phyloP scores from a whole-genome alignment of 2,329 filamentous ascomycete genomes.

The Fusarium ambrosium region DNA sequence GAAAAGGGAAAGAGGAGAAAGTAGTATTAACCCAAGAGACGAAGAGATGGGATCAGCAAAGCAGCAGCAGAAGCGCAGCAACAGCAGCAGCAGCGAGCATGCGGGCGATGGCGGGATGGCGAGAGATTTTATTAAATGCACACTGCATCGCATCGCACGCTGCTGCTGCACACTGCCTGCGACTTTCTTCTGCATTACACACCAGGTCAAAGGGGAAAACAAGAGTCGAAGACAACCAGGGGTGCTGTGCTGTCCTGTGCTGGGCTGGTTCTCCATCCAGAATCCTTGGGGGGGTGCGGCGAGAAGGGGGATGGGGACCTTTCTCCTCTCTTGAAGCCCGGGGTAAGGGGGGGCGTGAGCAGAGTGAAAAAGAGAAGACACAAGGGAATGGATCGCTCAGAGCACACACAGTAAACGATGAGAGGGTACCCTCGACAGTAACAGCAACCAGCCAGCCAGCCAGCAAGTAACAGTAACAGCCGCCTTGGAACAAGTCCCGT shows the following conservation, averaged over 20 bases:
- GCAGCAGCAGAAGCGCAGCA: constrained; percentile 16
- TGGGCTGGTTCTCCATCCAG: background rate
- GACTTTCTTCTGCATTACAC: background rate
- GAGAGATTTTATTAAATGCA: constrained; percentile 41
- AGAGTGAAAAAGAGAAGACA: background rate
- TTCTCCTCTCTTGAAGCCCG: background rate
- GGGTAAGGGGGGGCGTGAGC: constrained; percentile 20
- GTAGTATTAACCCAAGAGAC: constrained; percentile 26
- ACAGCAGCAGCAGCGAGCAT: constrained; percentile 21
- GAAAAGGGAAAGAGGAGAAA: constrained; percentile 20
- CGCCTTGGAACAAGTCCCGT: constrained; percentile 8
- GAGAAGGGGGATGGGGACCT: background rate
- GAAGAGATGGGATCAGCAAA: constrained; percentile 26
- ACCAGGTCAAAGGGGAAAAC: constrained; percentile 32
- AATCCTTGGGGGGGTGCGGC: constrained; percentile 11
- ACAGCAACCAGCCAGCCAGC: background rate
- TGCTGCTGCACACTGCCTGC: background rate
- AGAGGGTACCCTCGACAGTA: constrained; percentile 25
- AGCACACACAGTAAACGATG: background rate
- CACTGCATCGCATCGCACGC: background rate
- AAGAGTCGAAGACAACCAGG: constrained; percentile 13
- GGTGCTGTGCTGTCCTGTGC: constrained; percentile 13
- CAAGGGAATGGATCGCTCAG: constrained; percentile 21
- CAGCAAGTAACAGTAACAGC: background rate
- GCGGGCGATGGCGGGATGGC: constrained; percentile 39